Base-by-base conservation (phyloP, 768 basidiomycete species). In the Piloderma croceum region DNA sequence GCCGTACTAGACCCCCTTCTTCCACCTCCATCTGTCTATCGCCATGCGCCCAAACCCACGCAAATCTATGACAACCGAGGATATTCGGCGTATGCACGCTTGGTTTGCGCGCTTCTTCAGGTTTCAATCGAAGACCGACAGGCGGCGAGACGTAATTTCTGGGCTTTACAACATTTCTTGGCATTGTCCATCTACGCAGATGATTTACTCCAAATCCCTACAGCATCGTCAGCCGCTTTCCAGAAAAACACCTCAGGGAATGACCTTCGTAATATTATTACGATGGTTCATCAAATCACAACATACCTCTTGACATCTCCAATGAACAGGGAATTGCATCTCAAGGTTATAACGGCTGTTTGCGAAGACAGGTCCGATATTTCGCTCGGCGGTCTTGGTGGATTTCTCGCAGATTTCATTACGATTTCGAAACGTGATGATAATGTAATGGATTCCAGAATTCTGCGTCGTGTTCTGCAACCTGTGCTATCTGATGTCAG, bases 161-260 rank as follows among this genome's bases (percentile, higher is more conserved):
- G 83, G 81, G 71, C 76, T 0, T 56, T 97, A 4, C 74, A 76
- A 7, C 85, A 90, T 54, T 64, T 90, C 39, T 60, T 87, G 7
- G 70, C 76, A 1, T 65, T 90, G 18, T 65, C 69, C 1, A 55
- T 80, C 5, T 81, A 81, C 43, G 79, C 80, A 1, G 64, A 73
- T 23, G 88, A 92, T 53, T 64, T 72, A 15, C 58, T 77, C 19
- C 67, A 71, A 20, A 62, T 83, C 1, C 77, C 76, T 7, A 65
- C 67, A 5, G 65, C 61, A 3, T 56, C 52, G 10, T 77, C 69
- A 53, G 64, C 74, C 0, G 60, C 81, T 1, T 81, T 86, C 48
- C 58, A 68, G 21, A 34, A 31, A 13, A 42, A 60, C 15, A 61
- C 65, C 24, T 51, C 71, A 1, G 51, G 54, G 12, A 49, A 60